Conservation (phyloP, 371 early-diverging fungal genomes). For the Rhizomucor pusillus region DNA sequence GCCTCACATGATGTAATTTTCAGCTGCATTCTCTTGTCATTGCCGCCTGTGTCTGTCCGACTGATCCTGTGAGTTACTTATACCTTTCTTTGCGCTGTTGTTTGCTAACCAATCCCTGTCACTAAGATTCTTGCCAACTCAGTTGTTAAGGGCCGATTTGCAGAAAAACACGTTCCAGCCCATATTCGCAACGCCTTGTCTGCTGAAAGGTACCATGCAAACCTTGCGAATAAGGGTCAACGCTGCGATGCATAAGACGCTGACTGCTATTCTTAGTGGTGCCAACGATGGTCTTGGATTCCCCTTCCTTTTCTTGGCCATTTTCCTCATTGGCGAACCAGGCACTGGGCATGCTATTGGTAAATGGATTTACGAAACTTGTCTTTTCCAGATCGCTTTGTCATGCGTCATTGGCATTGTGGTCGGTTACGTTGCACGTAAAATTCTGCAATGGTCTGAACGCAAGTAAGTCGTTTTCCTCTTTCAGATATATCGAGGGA, state of each 20-base stretch:
- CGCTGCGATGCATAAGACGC: not conserved
- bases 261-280: conserved; percentile 46
- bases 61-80: conserved; percentile 81
- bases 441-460: conserved; percentile 74
- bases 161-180: conserved; percentile 88
- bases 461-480: conserved; percentile 36
- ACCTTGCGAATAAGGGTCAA: not conserved
- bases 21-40: conserved; percentile 75
- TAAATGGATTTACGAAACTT: conserved; percentile 74
- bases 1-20: not conserved
- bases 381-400: conserved; percentile 76
- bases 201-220: conserved; percentile 66
- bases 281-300: conserved; percentile 88
- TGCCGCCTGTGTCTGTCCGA: conserved; percentile 91
- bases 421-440: conserved; percentile 76
- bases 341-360: conserved; percentile 64
- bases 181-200: conserved; percentile 86
- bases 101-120: no score
- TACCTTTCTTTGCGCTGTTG: not conserved
- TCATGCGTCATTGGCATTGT: conserved; percentile 77
- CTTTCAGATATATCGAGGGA: not conserved
- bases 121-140: conserved; percentile 88
- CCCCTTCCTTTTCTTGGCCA: conserved; percentile 83
- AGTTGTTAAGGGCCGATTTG: conserved; percentile 96
- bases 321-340: conserved; percentile 67